Conservation (phyloP, 352 stramenopile genomes). For the Pythium brachiatum region DNA sequence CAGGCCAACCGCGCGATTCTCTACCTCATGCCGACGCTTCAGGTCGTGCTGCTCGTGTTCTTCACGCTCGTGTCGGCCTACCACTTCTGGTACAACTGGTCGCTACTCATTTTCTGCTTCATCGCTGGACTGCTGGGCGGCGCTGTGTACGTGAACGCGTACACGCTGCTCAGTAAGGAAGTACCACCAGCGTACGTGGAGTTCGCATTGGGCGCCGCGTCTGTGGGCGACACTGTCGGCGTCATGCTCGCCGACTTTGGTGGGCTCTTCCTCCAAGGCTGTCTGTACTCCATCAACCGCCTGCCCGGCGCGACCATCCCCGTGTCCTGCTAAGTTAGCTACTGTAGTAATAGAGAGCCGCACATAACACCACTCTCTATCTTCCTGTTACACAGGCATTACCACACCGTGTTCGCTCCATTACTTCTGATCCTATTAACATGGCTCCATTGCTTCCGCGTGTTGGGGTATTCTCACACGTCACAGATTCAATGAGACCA, state of each 20-base stretch:
- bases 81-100: slow-evolving; percentile 88
- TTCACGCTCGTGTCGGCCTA: slow-evolving; percentile 81
- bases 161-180: slow-evolving; percentile 85
- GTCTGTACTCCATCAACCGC: slow-evolving; percentile 86
- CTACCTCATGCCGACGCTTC: slow-evolving; percentile 88
- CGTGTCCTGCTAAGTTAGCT: slow-evolving; percentile 41
- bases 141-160: slow-evolving; percentile 91
- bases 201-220: slow-evolving; percentile 86
- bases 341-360: background rate
- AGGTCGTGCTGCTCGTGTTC: slow-evolving; percentile 83
- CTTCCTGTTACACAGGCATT: background rate
- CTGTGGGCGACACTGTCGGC: slow-evolving; percentile 87
- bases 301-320: slow-evolving; percentile 60
- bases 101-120: slow-evolving; percentile 80
- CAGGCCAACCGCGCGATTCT: slow-evolving; percentile 68
- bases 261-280: slow-evolving; percentile 90
- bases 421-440: background rate
- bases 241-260: slow-evolving; percentile 89
- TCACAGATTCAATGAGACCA: slow-evolving; percentile 5
- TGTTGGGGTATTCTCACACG: background rate
- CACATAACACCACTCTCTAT: no score
- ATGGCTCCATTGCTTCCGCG: background rate
- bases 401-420: background rate
- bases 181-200: slow-evolving; percentile 69
- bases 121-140: slow-evolving; percentile 87